Evolutionary conservation across 805 yeast species (phyloP), one percentile per base, ranked within the genome.

Genomic region (Candida fluviatilis): DNA sequence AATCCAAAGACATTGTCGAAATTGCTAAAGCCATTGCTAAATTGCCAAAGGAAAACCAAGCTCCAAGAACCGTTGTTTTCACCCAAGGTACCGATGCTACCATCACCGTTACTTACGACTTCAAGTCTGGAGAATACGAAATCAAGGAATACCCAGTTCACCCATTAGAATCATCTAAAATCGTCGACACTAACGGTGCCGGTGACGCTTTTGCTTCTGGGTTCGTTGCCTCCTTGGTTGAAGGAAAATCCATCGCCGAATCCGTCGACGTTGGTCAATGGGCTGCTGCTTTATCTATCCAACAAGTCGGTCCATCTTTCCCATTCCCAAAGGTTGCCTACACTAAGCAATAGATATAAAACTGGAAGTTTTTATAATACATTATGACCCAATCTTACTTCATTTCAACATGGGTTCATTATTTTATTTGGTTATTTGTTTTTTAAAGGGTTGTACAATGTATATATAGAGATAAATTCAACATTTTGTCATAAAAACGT

Each of bases 131-230:
- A 40, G 60, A 73, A 28, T 72, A 66, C 50, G 63, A 61, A 17
- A 64, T 73, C 45, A 64, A 72, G 45, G 72, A 69, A 56, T 81
- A 62, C 72, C 73, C 83, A 36, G 96, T 93, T 39, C 84, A 78
- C 51, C 76, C 82, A 42, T 77, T 93, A 56, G 84, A 76, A 30
- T 52, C 77, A 32, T 65, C 74, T 33, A 73, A 82, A 64, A 75
- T 93, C 43, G 81, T 75, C 42, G 99, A 93, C 72, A 87, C 98
- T 57, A 93, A 91, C 71, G 99, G 99, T 71, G 98, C 98, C 34
- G 98, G 98, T 65, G 97, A 91, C 61, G 96, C 97, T 11, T 91
- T 91, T 59, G 98, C 97, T 40, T 95, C 93, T 55, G 98, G 98
- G 42, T 90, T 91, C 64, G 66, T 89, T 47, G 95, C 96, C 45